Base-by-base conservation (phyloP, 2,329 filamentous ascomycete genomes). In the Fusarium sp. region DNA sequence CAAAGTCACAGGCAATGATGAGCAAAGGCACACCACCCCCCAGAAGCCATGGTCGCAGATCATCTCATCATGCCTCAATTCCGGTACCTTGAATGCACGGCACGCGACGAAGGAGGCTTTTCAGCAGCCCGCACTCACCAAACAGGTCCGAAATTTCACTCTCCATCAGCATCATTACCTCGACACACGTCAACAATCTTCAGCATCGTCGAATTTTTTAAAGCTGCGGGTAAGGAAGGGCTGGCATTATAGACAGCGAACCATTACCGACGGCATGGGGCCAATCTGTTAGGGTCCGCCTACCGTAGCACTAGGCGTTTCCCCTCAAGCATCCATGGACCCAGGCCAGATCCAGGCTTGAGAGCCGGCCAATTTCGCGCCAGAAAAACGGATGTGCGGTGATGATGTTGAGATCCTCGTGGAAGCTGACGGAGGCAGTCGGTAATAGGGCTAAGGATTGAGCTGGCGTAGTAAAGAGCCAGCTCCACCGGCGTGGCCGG, bases 401-500 rank as follows among this genome's bases (percentile, higher is more conserved):
- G 70, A 73, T 74, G 70, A 67, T 72, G 68, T 76, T 62, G 62
- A 74, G 67, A 75, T 74, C 62, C 66, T 76, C 67, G 66, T 74
- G 73, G 61, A 73, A 73, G 75, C 73, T 78, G 75, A 75, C 67
- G 72, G 69, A 68, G 69, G 69, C 71, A 76, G 64, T 75, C 70
- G 73, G 75, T 65, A 78, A 72, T 78, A 78, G 76, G 76, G 76
- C 76, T 78, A 78, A 77, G 59, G 70, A 71, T 74, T 77, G 69
- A 76, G 71, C 71, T 75, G 76, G 75, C 72, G 70, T 74, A 70
- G 62, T 53, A 46, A 61, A 72, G 56, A 53, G 44, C 57, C 59
- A 75, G 71, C 76, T 77, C 76, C 76, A 78, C 75, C 66, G 74
- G 72, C 72, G 44, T 71, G 66, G 71, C 74, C 69, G 69, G 75